These are phyloP conservation scores for Pulveroboletus sp. DNA, from an alignment of 768 basidiomycete genomes.

Conservation along the genomic window DNA sequence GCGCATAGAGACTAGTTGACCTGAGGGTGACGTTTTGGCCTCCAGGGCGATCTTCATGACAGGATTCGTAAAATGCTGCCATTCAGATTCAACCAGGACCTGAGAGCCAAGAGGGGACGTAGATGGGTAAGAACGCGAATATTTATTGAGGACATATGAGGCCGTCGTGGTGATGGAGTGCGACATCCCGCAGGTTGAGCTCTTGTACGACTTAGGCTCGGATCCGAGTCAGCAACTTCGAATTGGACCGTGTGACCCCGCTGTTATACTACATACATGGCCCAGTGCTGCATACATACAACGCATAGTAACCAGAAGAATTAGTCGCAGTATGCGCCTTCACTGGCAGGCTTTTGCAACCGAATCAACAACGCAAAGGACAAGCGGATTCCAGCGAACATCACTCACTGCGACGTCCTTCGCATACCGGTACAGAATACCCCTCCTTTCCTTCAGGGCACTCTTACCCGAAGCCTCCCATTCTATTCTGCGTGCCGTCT, in stretches of 20 bases:
- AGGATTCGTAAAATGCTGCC: slow-evolving; percentile 79
- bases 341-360: slow-evolving; percentile 62
- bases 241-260: no score
- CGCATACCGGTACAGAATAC: slow-evolving; percentile 76
- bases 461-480: slow-evolving; percentile 70
- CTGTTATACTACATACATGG: slow-evolving; percentile 6
- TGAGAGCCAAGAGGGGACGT: slow-evolving; percentile 10
- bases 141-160: slow-evolving; percentile 56
- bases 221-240: no score
- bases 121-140: slow-evolving; percentile 60
- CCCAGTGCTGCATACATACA: slow-evolving; percentile 2
- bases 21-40: slow-evolving; percentile 45
- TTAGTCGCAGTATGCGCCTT: slow-evolving; percentile 82
- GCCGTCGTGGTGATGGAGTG: slow-evolving; percentile 51
- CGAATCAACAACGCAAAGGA: slow-evolving; percentile 3
- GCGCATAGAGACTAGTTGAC: slow-evolving; percentile 58
- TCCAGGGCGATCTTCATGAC: slow-evolving; percentile 61
- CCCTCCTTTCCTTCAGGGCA: slow-evolving; percentile 64
- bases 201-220: no score
- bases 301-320: background rate
- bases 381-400: slow-evolving; percentile 1
- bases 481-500: slow-evolving; percentile 52
- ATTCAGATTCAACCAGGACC: slow-evolving; percentile 43
- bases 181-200: no score
- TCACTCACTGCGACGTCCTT: slow-evolving; percentile 80